Evolutionary conservation across 2,329 filamentous ascomycete species (phyloP).

Genomic region (Drechslerella stenobrocha): DNA sequence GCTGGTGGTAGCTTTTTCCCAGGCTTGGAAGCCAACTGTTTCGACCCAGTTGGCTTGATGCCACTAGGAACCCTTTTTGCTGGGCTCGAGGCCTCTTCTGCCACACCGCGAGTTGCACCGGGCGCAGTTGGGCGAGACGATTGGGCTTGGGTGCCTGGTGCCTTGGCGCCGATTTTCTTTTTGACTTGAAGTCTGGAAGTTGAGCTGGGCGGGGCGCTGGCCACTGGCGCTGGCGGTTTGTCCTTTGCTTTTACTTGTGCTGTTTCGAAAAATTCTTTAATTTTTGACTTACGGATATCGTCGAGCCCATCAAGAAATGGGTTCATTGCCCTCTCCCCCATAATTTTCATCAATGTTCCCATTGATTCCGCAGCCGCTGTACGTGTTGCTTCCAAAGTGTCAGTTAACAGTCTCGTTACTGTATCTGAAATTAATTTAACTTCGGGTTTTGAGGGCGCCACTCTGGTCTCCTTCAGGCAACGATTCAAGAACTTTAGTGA

Average conservation of each 20-base stretch:
- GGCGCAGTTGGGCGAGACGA: conserved; percentile 55
- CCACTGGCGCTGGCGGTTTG: conserved; percentile 69
- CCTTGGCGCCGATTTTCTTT: conserved; percentile 62
- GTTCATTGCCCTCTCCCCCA: conserved; percentile 94
- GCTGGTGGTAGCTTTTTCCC: conserved; percentile 59
- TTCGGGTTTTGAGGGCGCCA: conserved; percentile 81
- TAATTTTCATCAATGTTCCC: conserved; percentile 96
- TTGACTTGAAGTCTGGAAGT: conserved; percentile 53
- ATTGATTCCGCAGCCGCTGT: conserved; percentile 88
- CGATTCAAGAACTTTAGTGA: conserved; percentile 91
- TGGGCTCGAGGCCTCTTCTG: conserved; percentile 56
- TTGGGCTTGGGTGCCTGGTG: conserved; percentile 59
- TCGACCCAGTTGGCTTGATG: conserved; percentile 61
- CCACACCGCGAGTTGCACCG: conserved; percentile 56
- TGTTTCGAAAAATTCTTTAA: conserved; percentile 85
- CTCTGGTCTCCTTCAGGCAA: conserved; percentile 77
- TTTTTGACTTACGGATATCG: conserved; percentile 91
- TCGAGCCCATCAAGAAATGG: conserved; percentile 88
- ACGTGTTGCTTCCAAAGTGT: conserved; percentile 81
- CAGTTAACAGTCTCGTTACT: conserved; percentile 83
- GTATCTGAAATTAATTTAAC: conserved; percentile 83
- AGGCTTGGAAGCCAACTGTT: conserved; percentile 41
- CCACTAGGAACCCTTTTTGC: conserved; percentile 56
- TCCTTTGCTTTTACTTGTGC: conserved; percentile 87
- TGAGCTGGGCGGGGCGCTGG: conserved; percentile 59